Conservation (phyloP, 495 filamentous ascomycete species). For the Glarea lozoyensis region DNA sequence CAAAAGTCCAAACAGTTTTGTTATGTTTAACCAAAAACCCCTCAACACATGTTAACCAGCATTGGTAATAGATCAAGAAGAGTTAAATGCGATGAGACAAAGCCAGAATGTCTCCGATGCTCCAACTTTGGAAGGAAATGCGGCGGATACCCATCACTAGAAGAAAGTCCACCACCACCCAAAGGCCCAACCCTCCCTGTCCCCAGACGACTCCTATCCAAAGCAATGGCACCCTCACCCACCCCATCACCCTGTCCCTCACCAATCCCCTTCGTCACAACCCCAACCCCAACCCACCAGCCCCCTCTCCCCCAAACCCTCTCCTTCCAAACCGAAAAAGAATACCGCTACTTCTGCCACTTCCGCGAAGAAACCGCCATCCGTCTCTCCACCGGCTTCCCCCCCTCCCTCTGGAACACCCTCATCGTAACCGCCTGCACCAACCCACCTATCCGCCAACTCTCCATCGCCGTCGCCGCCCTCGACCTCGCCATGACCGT, state of each 20-base stretch:
- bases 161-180: constrained; percentile 5
- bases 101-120: constrained; percentile 32
- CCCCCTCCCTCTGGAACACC: constrained; percentile 8
- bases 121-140: constrained; percentile 29
- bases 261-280: not conserved
- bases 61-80: constrained; percentile 23
- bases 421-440: constrained; percentile 12
- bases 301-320: constrained; percentile 1
- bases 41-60: not conserved
- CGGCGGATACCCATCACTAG: constrained; percentile 27
- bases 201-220: constrained; percentile 9
- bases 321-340: constrained; percentile 8
- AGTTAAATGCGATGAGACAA: constrained; percentile 36
- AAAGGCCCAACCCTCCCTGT: not conserved
- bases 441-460: constrained; percentile 3
- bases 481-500: constrained; percentile 7
- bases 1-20: not conserved
- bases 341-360: constrained; percentile 13
- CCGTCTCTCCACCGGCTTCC: constrained; percentile 11
- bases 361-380: constrained; percentile 15
- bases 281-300: not conserved
- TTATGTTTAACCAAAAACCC: not conserved
- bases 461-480: constrained; percentile 10
- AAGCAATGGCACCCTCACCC: constrained; percentile 1
- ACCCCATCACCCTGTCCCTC: not conserved